A percentile compares a stretch with the other conserved stretches of the same genome.
Conservation (phyloP, 371 early-diverging fungal genomes). For the Aphelidium insulamus region DNA sequence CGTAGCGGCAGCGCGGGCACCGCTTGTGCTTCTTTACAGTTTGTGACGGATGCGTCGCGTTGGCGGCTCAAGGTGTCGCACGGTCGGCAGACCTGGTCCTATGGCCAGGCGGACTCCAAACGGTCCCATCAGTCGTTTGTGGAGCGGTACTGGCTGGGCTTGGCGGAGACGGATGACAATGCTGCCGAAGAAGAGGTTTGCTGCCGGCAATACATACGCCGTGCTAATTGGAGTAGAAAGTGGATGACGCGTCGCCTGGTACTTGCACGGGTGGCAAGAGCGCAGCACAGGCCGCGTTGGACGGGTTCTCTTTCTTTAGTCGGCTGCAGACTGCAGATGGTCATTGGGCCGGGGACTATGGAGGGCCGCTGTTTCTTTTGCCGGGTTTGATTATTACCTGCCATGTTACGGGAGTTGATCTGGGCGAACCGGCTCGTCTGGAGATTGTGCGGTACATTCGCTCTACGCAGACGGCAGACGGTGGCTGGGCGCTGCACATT, state of each 20-base stretch:
- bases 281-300: slow-evolving; percentile 56
- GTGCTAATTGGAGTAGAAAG: neutral
- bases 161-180: slow-evolving; percentile 5
- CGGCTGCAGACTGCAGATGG: slow-evolving; percentile 82
- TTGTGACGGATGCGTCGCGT: slow-evolving; percentile 41
- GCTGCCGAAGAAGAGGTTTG: neutral
- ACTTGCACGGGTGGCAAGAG: slow-evolving; percentile 23
- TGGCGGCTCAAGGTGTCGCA: slow-evolving; percentile 56
- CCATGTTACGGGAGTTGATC: slow-evolving; percentile 50
- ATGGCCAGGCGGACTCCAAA: slow-evolving; percentile 34
- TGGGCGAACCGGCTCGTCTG: slow-evolving; percentile 28
- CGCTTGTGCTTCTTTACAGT: no score
- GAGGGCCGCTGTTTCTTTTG: slow-evolving; percentile 88
- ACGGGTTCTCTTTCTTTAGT: slow-evolving; percentile 67
- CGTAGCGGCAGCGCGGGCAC: no score
- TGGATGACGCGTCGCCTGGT: slow-evolving; percentile 10
- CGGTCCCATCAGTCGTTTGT: slow-evolving; percentile 46
- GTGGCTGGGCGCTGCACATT: slow-evolving; percentile 93
- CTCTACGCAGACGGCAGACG: slow-evolving; percentile 54
- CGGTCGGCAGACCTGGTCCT: slow-evolving; percentile 88
- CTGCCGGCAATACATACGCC: slow-evolving; percentile 26
- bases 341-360: slow-evolving; percentile 92
- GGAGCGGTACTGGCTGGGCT: slow-evolving; percentile 78
- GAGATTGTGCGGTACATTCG: slow-evolving; percentile 77
- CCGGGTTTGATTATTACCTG: slow-evolving; percentile 67